Conservation (phyloP, 352 stramenopile genomes). For the Phytopythium aichiense region DNA sequence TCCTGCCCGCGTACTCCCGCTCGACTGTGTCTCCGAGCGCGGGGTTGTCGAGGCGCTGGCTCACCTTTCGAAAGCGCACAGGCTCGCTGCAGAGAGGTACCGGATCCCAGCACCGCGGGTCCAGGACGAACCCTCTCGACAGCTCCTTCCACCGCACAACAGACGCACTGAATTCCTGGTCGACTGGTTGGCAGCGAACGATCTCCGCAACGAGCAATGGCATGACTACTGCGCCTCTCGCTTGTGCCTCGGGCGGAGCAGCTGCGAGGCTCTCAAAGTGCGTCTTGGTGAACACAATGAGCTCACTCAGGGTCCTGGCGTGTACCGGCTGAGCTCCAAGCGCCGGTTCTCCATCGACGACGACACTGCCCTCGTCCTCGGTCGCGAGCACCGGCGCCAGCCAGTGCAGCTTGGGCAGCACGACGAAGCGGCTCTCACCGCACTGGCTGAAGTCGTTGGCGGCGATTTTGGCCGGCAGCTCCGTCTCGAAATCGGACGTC, state of each 20-base stretch:
- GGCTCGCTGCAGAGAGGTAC: conserved; percentile 41
- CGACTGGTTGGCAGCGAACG: conserved; percentile 15
- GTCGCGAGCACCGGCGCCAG: conserved; percentile 42
- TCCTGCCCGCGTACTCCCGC: conserved; percentile 48
- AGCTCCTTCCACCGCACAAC: conserved; percentile 37
- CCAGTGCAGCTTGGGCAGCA: conserved; percentile 72
- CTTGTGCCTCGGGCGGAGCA: conserved; percentile 11
- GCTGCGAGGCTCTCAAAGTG: conserved; percentile 36
- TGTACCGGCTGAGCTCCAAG: conserved; percentile 27
- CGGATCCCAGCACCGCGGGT: conserved; percentile 56
- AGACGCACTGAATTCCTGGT: conserved; percentile 1
- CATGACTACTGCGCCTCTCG: conserved; percentile 40
- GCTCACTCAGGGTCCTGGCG: conserved; percentile 27
- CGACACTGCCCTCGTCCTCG: conserved; percentile 18
- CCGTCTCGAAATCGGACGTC: conserved; percentile 41
- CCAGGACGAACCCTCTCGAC: conserved; percentile 57
- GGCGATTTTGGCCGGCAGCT: conserved; percentile 32
- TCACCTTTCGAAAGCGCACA: conserved; percentile 43
- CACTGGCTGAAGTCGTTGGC: conserved; percentile 21
- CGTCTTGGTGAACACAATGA: conserved; percentile 24
- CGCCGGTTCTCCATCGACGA: conserved; percentile 27
- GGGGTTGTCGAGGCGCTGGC: conserved; percentile 13
- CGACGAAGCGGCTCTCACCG: conserved; percentile 47
- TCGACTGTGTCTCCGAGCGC: conserved; percentile 5
- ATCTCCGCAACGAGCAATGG: conserved; percentile 61